phyloP scores from a whole-genome alignment of 805 yeast genomes.

The Metschnikowia colocasiae region DNA sequence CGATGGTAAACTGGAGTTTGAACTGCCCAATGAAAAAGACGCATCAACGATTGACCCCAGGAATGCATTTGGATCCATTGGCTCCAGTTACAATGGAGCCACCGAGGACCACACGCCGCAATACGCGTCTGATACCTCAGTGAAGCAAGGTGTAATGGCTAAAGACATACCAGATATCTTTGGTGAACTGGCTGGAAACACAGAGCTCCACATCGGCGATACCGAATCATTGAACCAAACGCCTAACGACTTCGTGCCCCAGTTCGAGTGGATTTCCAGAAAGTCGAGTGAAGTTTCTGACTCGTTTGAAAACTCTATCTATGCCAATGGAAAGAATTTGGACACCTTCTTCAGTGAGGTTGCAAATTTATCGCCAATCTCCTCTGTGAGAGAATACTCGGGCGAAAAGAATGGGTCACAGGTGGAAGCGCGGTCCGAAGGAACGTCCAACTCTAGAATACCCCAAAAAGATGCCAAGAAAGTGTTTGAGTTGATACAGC shows the following conservation, averaged over 20 bases:
- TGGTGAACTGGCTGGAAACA: background rate
- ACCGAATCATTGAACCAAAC: background rate
- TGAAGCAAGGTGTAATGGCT: background rate
- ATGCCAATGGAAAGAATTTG: constrained; percentile 21
- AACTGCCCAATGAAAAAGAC: background rate
- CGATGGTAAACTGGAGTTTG: background rate
- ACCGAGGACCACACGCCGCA: background rate
- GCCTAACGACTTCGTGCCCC: constrained; percentile 4
- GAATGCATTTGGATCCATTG: background rate
- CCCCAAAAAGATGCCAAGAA: constrained; percentile 47
- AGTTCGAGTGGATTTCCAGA: constrained; percentile 7
- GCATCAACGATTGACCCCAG: constrained; percentile 2
- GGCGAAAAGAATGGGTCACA: background rate
- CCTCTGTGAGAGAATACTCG: constrained; percentile 6
- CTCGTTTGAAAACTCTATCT: background rate
- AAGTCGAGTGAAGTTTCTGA: constrained; percentile 5
- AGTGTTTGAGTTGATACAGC: constrained; percentile 58
- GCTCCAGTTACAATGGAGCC: background rate
- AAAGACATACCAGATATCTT: background rate
- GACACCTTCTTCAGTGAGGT: constrained; percentile 49
- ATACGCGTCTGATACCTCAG: background rate
- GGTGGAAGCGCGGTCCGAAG: background rate
- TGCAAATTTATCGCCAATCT: constrained; percentile 27
- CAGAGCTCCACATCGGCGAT: background rate
- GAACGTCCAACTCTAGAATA: background rate